Evolutionary conservation across 805 yeast species (phyloP), one percentile per base, ranked within the genome.

Genomic region (Ogataea neopini): DNA sequence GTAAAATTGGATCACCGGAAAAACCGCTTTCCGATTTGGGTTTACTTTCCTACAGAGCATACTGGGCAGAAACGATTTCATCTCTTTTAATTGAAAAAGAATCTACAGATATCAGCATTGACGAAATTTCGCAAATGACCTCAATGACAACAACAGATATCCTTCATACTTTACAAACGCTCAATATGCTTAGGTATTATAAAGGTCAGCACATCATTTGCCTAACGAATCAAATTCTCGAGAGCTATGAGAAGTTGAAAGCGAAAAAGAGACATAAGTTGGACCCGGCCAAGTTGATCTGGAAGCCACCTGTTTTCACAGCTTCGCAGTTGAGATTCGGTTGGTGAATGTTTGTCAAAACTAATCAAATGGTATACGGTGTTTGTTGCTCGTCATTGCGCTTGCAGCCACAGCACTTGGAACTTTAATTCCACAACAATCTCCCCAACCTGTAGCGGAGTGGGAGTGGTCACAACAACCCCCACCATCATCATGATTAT

Each of bases 61-160:
- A 79, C 63, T 94, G 99, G 99, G 83, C 97, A 0, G 98, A 94
- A 59, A 83, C 92, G 0, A 74, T 94, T 49, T 83, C 90, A 10
- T 82, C 81, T 44, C 63, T 89, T 23, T 70, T 94, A 32, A 83
- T 85, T 32, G 94, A 87, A 56, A 74, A 73, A 46, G 73, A 77
- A 26, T 46, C 55, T 1, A 69, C 74, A 13, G 89, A 85, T 50
- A 75, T 74, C 26, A 68, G 76, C 41, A 90, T 94, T 46, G 99
- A 94, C 60, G 98, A 92, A 57, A 86, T 94, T 14, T 85, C 96
- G 26, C 73, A 84, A 10, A 69, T 81, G 42, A 88, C 98, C 0
- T 80, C 97, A 11, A 92, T 94, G 96, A 94, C 99, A 9, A 90
- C 98, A 1, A 87, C 96, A 2, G 99, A 94, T 68, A 88, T 94